Evolutionary conservation across 345 rosid genomes (phyloP).

Genomic region (Citrus mangshanensis): DNA sequence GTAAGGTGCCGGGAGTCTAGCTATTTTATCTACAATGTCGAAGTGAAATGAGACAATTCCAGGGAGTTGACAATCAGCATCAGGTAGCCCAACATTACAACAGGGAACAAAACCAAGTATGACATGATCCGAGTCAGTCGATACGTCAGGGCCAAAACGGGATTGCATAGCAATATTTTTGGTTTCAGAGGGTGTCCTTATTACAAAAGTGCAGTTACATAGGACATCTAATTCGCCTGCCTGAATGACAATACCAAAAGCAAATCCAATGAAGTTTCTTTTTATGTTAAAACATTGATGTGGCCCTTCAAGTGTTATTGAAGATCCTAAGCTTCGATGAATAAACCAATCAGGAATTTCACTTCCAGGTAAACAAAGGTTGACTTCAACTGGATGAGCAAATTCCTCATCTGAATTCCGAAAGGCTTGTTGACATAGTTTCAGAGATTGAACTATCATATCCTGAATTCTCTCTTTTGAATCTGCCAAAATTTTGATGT

Average conservation of each 20-base stretch:
- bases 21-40: fast-evolving
- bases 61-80: not conserved
- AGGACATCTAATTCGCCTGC: fast-evolving
- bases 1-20: fast-evolving
- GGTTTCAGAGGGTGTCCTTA: fast-evolving
- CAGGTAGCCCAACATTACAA: too few species aligned
- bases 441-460: not conserved
- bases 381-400: too few species aligned
- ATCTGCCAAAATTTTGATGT: not conserved
- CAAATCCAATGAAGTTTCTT: not conserved
- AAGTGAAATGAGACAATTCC: not conserved
- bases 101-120: not conserved
- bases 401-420: too few species aligned
- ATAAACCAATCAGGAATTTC: constrained; percentile 3
- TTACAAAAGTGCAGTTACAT: not conserved
- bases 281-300: not conserved
- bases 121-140: not conserved
- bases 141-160: not conserved
- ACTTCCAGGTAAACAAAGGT: not conserved
- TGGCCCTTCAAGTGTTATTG: not conserved
- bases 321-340: not conserved
- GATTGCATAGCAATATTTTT: fast-evolving
- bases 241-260: not conserved
- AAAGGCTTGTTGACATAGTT: too few species aligned
- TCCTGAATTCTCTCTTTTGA: not conserved